Evolutionary conservation across 345 rosid genomes (phyloP).

Genomic region (Euphorbia peplus): DNA sequence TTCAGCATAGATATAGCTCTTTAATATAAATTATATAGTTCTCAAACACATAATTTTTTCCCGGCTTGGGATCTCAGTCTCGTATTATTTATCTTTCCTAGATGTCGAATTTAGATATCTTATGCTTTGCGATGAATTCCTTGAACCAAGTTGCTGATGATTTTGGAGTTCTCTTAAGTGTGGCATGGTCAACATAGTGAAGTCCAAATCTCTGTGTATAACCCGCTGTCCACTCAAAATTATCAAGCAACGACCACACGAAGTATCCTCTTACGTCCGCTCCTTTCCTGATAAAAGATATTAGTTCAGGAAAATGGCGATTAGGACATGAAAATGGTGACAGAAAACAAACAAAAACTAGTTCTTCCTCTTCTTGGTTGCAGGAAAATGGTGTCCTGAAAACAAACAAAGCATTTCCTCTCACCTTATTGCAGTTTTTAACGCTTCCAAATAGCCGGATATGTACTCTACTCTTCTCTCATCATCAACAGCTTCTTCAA

Average conservation of each 20-base stretch:
- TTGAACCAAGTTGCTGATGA: slow-evolving; percentile 19
- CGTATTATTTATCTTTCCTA: too few species aligned
- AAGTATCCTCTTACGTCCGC: slow-evolving; percentile 77
- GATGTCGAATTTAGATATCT: background rate
- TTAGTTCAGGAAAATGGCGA: too few species aligned
- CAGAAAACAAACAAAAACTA: too few species aligned
- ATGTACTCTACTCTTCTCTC: slow-evolving; percentile 48
- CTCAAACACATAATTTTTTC: too few species aligned
- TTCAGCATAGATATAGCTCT: background rate
- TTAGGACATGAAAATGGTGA: too few species aligned
- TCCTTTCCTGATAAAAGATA: slow-evolving; percentile 47
- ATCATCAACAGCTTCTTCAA: slow-evolving; percentile 35
- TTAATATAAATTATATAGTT: too few species aligned
- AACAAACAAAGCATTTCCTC: background rate
- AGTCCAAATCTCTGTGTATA: slow-evolving; percentile 34
- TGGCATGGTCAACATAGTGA: slow-evolving; percentile 8
- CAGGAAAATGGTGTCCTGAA: too few species aligned
- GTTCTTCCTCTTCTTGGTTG: too few species aligned
- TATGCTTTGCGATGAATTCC: slow-evolving; percentile 6
- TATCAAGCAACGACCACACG: slow-evolving; percentile 72
- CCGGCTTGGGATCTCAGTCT: too few species aligned
- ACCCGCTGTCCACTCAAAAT: slow-evolving; percentile 66
- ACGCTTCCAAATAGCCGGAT: slow-evolving; percentile 41
- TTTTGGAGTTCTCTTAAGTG: slow-evolving; percentile 17
- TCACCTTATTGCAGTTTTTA: slow-evolving; percentile 51